Percentiles rank a stretch among this genome's conserved stretches.
Evolutionary conservation across 1,139 yeast species (phyloP).

Genomic region (Candida tropicalis): DNA sequence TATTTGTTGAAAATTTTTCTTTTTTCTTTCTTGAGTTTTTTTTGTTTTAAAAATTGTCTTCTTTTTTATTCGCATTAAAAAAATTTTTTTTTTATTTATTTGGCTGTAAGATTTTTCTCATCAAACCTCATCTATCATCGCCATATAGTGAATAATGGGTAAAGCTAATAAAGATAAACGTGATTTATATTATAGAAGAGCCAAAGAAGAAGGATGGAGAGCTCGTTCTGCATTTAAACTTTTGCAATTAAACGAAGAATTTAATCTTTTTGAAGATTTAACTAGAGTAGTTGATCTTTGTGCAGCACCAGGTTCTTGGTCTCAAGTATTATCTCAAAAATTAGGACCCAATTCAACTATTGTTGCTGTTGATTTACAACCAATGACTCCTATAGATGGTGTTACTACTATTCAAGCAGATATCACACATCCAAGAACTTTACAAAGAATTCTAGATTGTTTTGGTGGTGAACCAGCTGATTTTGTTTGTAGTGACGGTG

Average conservation of each 20-base stretch:
- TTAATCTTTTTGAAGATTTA: slow-evolving; percentile 67
- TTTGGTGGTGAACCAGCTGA: slow-evolving; percentile 95
- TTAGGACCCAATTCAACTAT: slow-evolving; percentile 64
- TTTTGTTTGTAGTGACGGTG: slow-evolving; percentile 95
- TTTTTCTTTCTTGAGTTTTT: background rate
- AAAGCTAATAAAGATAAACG: slow-evolving; percentile 94
- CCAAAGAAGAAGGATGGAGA: slow-evolving; percentile 97
- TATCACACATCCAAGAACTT: slow-evolving; percentile 91
- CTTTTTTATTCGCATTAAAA: background rate
- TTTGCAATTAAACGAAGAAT: slow-evolving; percentile 86
- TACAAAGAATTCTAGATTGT: slow-evolving; percentile 68
- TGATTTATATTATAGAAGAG: slow-evolving; percentile 86
- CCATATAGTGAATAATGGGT: slow-evolving; percentile 62
- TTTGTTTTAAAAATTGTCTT: background rate
- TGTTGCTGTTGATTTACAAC: slow-evolving; percentile 94
- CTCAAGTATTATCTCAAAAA: slow-evolving; percentile 85
- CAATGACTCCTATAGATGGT: slow-evolving; percentile 92
- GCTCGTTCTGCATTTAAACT: slow-evolving; percentile 95
- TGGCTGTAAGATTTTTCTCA: slow-evolving; percentile 5
- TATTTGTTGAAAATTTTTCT: slow-evolving; percentile 7
- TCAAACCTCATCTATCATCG: background rate
- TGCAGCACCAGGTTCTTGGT: slow-evolving; percentile 99
- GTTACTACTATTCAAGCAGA: slow-evolving; percentile 93
- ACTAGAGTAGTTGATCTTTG: slow-evolving; percentile 91
- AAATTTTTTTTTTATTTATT: slow-evolving; percentile 5